Evolutionary conservation across 345 rosid species (phyloP).

Genomic region (Luvunga scandens): DNA sequence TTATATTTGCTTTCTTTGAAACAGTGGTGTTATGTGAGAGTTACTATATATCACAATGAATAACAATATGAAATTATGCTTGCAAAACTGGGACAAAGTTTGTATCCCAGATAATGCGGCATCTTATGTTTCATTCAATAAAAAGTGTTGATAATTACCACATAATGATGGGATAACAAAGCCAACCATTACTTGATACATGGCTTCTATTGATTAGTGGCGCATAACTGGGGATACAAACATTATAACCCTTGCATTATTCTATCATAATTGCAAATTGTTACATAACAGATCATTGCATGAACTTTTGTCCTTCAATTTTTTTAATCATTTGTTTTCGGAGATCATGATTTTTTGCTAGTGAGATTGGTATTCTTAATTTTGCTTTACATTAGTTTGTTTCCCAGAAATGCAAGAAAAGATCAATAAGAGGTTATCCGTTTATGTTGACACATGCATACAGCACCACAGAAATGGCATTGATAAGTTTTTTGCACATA

Average conservation of each 20-base stretch:
- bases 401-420: constrained; percentile 2
- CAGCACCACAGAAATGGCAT: neutral
- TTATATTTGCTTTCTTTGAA: neutral
- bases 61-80: no score
- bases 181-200: neutral
- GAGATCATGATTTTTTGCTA: neutral
- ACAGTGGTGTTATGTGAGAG: neutral
- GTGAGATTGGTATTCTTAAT: neutral
- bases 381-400: neutral
- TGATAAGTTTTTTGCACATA: neutral
- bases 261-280: neutral
- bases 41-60: neutral
- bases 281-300: neutral
- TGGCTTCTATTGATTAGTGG: neutral
- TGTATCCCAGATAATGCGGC: neutral
- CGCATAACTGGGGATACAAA: neutral
- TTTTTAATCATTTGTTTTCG: neutral
- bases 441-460: neutral
- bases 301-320: neutral
- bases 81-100: neutral
- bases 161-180: neutral
- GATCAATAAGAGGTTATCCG: neutral
- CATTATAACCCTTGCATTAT: neutral
- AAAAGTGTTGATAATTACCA: neutral
- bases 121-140: neutral